Base-by-base conservation (phyloP, 1,284 basidiomycete genomes). In the Cryptococcus sp. region DNA sequence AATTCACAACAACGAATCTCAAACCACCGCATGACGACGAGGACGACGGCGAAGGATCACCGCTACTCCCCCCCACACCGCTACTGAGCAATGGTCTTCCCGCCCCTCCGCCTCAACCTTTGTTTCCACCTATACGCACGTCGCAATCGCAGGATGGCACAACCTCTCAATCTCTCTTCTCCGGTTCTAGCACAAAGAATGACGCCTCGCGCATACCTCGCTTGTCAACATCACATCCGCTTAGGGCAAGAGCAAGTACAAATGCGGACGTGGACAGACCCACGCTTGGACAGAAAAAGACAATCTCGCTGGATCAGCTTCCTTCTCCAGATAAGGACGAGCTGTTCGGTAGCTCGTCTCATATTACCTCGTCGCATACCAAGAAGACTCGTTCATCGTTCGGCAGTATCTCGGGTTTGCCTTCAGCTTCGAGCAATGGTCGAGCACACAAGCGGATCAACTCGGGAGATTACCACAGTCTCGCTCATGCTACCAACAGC, bases 231-330 rank as follows among this genome's bases (percentile, higher is more conserved):
- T 69, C 73, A 0, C 70, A 72, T 43, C 67, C 70, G 3, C 52
- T 68, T 8, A 57, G 72, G 47, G 61, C 64, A 44, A 40, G 72
- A 50, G 57, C 67, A n/a, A 54, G 65, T 43, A 63, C 67, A 11
- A 62, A 70, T 38, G 65, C 59, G 17, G 67, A 63, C 41, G 29
- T 65, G 41, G 26, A 25, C n/a, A 6, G n/a, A 7, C 58, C 58
- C 2, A 63, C 57, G n/a, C 52, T 69, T 8, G 68, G 65, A 13
- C 61, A 67, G 46, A 77, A 75, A 49, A 75, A 77, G 65, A 65
- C 75, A 0, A 67, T 75, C 19, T 76, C 74, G 0, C 67, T 77
- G 16, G 75, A 73, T 40, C 60, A 69, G 50, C 67, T 76, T 46
- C 66, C 69, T 15, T 46, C 40, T 10, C 63, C 59, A 11, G 64